Base-by-base conservation (phyloP, 768 basidiomycete genomes). In the Leccinum longicurvipes region DNA sequence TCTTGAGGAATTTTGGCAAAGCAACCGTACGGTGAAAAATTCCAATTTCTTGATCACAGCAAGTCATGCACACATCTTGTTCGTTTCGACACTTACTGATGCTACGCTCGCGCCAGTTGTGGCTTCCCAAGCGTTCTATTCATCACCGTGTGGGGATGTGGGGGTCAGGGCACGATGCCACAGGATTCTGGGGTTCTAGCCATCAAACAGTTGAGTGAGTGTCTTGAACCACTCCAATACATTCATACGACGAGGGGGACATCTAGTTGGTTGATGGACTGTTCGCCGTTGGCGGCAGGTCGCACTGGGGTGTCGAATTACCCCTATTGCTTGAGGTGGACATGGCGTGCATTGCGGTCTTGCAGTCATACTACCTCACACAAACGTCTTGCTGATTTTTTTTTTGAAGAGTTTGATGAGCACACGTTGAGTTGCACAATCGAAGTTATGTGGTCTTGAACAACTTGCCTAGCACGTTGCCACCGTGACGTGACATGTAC, bases 391-490 rank as follows among this genome's bases (percentile, higher is more conserved):
- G 64, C 31, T 29, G 55, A 34, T 34, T 27, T 32, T 61, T 27
- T 32, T 61, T 56, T 68, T 58, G 62, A 59, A 41, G 60, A 4
- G 12, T 59, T 69, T 67, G 65, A 61, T 28, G 59, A 21, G 45
- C 67, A 70, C 68, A 68, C 60, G 65, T 61, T 68, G 64, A 68
- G 67, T 60, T 55, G 67, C 50, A 67, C 62, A 63, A 12, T 47
- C 29, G 41, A 48, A n/a, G 53, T 59, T 24, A 61, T 67, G 34
- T 70, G 63, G 67, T 65, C 58, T 58, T 63, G 66, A 56, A 58
- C 17, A 56, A 71, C 65, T 71, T 69, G 67, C 69, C 69, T 71
- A n/a, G 51, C 24, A 51, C 19, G 25, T 19, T 39, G 53, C 23
- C 23, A 50, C 25, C 36, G 70, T 72, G 67, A 69, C 36, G 63